phyloP scores from a whole-genome alignment of 768 basidiomycete genomes.

The Trametes cubensis region DNA sequence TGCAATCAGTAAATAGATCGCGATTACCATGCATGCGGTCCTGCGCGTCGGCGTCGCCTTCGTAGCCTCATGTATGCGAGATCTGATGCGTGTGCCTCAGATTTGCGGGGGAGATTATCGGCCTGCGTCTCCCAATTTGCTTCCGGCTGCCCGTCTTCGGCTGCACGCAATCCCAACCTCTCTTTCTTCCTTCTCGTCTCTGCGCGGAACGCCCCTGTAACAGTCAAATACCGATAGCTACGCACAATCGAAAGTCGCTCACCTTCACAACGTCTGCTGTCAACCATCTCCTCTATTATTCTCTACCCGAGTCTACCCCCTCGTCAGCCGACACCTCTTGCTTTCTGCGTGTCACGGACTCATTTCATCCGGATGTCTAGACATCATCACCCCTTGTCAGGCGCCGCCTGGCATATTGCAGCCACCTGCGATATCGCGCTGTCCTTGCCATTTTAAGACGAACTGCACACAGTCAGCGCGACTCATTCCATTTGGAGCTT shows the following conservation, averaged over 20 bases:
- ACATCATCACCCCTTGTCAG: slow-evolving; percentile 5
- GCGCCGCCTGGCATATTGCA: slow-evolving; percentile 1
- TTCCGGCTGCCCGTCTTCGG: background rate
- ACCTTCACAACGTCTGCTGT: background rate
- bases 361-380: slow-evolving; percentile 1
- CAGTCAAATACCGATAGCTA: slow-evolving; percentile 6
- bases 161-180: background rate
- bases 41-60: background rate
- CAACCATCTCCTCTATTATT: slow-evolving; percentile 1
- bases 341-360: slow-evolving; percentile 1
- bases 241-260: slow-evolving; percentile 13
- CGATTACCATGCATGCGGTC: slow-evolving; percentile 9
- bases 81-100: slow-evolving; percentile 13
- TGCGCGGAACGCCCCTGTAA: slow-evolving; percentile 11
- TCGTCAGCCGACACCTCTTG: slow-evolving; percentile 7
- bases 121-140: slow-evolving; percentile 5
- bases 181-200: background rate
- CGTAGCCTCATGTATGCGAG: slow-evolving; percentile 16
- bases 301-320: background rate
- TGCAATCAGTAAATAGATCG: slow-evolving; percentile 5
- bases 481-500: slow-evolving; percentile 2
- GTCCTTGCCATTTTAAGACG: slow-evolving; percentile 1
- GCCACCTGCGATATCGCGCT: background rate
- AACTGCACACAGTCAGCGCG: background rate
- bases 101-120: slow-evolving; percentile 15